A percentile compares a stretch with the other conserved stretches of the same genome.
Conservation (phyloP, 169 alveolate species). For the Cryptosporidium sp. region DNA sequence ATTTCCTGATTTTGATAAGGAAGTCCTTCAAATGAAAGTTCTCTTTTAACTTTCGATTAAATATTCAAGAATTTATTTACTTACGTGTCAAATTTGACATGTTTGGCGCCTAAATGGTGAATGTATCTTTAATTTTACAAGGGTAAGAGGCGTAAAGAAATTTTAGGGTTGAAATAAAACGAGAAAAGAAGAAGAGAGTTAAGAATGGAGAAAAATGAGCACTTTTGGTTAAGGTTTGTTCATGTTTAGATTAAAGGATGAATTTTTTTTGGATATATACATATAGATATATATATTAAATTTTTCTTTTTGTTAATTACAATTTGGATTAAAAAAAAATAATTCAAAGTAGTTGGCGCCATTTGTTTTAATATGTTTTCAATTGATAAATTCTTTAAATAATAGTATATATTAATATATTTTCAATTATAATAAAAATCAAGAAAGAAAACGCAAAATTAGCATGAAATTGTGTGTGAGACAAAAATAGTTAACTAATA, state of each 20-base stretch:
- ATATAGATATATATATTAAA: too few relatives aligned
- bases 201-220: not conserved
- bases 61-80: not conserved
- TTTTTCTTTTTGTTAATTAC: not conserved
- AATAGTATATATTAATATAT: too few relatives aligned
- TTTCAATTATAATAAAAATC: not conserved
- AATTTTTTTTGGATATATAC: too few relatives aligned
- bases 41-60: too few relatives aligned
- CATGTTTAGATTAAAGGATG: not conserved
- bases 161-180: not conserved
- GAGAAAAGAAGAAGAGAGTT: not conserved
- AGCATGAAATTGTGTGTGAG: not conserved
- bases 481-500: too few relatives aligned
- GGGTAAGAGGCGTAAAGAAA: not conserved
- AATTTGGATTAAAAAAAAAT: not conserved
- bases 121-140: not conserved
- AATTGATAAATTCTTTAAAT: not conserved
- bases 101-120: constrained; percentile 14
- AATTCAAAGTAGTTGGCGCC: not conserved
- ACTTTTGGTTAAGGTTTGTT: too few relatives aligned
- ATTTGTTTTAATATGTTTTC: not conserved
- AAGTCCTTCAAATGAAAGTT: not conserved
- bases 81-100: constrained; percentile 25
- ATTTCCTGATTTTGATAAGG: not conserved
- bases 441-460: not conserved